Percentiles rank a stretch among this genome's conserved stretches.
Conservation (phyloP, 2,329 filamentous ascomycete genomes). For the Neofusicoccum parvum region DNA sequence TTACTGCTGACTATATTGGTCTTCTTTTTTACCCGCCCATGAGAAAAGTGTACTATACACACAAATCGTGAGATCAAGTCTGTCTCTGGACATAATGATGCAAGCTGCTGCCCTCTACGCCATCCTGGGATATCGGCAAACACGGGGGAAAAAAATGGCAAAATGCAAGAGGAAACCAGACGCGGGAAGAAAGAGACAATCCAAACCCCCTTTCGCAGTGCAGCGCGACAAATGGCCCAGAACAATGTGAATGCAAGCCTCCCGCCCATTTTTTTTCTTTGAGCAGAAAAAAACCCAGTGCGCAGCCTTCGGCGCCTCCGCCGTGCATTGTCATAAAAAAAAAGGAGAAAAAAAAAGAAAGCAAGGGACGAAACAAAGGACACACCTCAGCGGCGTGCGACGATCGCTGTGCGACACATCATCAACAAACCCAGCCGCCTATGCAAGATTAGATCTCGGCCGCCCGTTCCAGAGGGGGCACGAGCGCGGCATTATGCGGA, state of each 20-base stretch:
- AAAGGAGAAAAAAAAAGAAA: not conserved
- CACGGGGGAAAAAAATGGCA: not conserved
- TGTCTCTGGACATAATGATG: slow-evolving; percentile 15
- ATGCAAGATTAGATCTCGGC: slow-evolving; percentile 21
- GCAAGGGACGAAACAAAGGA: not conserved
- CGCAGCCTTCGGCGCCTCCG: slow-evolving; percentile 16
- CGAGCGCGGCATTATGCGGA: slow-evolving; percentile 20
- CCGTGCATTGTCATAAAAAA: slow-evolving; percentile 5
- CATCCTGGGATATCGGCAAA: slow-evolving; percentile 20
- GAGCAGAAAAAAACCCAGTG: slow-evolving; percentile 12
- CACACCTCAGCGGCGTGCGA: slow-evolving; percentile 9
- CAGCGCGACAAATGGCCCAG: slow-evolving; percentile 18
- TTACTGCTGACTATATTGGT: slow-evolving; percentile 18
- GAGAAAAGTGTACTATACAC: slow-evolving; percentile 15
- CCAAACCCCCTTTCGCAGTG: slow-evolving; percentile 6
- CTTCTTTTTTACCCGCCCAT: slow-evolving; percentile 19
- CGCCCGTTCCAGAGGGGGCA: slow-evolving; percentile 6
- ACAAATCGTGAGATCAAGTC: slow-evolving; percentile 14
- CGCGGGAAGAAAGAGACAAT: not conserved
- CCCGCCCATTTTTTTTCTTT: slow-evolving; percentile 4
- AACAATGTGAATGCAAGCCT: slow-evolving; percentile 20
- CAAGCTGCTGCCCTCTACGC: slow-evolving; percentile 21
- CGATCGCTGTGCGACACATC: slow-evolving; percentile 15
- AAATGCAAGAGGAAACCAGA: slow-evolving; percentile 4
- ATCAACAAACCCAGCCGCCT: slow-evolving; percentile 10